Evolutionary conservation across 2,329 filamentous ascomycete species (phyloP), one percentile per base, ranked within the genome.

Genomic region (Hypoxylon sp.): DNA sequence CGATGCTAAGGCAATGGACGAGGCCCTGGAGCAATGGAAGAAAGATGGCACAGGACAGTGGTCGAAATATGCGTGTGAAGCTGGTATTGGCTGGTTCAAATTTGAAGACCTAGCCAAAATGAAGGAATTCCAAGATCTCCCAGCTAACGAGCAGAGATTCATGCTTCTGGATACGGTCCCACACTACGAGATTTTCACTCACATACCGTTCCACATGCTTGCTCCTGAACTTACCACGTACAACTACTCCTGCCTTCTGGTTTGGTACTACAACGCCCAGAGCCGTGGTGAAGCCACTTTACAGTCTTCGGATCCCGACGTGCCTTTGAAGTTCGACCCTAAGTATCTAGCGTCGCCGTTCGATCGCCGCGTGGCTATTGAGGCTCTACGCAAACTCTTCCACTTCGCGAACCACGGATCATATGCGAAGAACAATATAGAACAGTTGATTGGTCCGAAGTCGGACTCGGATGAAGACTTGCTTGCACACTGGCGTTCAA

Each of bases 381-480:
- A 86, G 70, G 78, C 80, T 0, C 78, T 84, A 6, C 81, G 82
- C 17, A 80, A 83, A 17, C 74, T 76, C 0, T 74, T 83, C 4
- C 74, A 77, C 1, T 73, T 87, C 14, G 74, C 81, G 0, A 78
- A 81, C 14, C 79, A 80, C 11, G 80, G 82, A 1, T 75, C 77
- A 0, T 85, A 84, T 64, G 77, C 80, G 2, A 83, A 84, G 65
- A 80, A 85, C 59, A 83, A 80, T 0, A 72, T 84, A 0, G 75
- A 72, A 0, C 77, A 79, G 47, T 67, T 87, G 14, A 75, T 79
- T 0, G 83, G 77, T 0, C 86, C 87, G 0, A 73, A 80, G 24
- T 82, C 82, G 5, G 81, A 83, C 0, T 83, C 81, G 0, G 87
- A 89, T 22, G 86, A 87, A 57, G 86, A 89, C 63, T 78, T 91